These are phyloP conservation scores for Gossypium aridum DNA, from an alignment of 441 rosid species.

Conservation along the genomic window DNA sequence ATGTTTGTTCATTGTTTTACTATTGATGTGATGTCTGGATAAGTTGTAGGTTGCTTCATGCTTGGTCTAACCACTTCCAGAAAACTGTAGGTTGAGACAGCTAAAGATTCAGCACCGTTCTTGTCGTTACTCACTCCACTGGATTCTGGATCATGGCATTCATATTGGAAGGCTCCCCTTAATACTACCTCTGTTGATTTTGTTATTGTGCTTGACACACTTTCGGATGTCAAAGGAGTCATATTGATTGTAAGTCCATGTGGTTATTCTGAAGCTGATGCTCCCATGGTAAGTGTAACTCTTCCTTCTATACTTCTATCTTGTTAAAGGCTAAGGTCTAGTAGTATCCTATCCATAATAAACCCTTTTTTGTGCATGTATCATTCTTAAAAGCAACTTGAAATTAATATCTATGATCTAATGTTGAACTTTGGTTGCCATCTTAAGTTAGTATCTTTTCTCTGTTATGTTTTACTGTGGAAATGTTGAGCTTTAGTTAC, in stretches of 20 bases:
- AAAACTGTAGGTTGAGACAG: slow-evolving; percentile 80
- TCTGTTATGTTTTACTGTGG: neutral
- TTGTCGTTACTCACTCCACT: slow-evolving; percentile 82
- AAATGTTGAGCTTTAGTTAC: neutral
- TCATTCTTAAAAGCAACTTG: neutral
- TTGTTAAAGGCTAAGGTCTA: slow-evolving; percentile 3
- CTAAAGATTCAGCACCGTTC: slow-evolving; percentile 71
- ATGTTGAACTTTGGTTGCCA: neutral
- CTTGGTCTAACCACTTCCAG: slow-evolving; percentile 12
- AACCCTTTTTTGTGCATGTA: neutral
- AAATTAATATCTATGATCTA: neutral
- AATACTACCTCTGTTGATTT: slow-evolving; percentile 55
- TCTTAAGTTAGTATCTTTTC: neutral
- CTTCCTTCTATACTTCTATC: slow-evolving; percentile 20
- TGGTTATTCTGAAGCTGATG: slow-evolving; percentile 82
- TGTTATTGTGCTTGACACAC: slow-evolving; percentile 57
- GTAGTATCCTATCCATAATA: neutral
- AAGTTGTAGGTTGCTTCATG: slow-evolving; percentile 42
- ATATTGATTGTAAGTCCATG: slow-evolving; percentile 84
- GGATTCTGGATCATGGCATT: slow-evolving; percentile 41
- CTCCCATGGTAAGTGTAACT: slow-evolving; percentile 61
- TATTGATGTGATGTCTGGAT: neutral
- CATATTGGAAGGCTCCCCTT: slow-evolving; percentile 94
- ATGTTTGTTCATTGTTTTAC: neutral
- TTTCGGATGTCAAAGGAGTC: slow-evolving; percentile 83